Evolutionary conservation across 192 early-diverging fungal genomes (phyloP).

Genomic region (Geosiphon pyriformis): DNA sequence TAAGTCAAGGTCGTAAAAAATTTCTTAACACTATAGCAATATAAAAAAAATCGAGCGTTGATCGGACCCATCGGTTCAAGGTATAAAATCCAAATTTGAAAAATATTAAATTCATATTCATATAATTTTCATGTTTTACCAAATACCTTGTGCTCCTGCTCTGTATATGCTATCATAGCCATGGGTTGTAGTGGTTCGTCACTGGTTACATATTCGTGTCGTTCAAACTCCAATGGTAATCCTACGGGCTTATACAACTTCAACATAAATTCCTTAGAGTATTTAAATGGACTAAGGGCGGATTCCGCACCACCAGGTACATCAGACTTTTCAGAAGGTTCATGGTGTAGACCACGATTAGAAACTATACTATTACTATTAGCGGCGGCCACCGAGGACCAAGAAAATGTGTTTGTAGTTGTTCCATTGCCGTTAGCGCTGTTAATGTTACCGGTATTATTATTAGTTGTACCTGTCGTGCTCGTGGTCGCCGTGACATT

Average conservation of each 20-base stretch:
- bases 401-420: conserved; percentile 25
- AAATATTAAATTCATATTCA: too few species aligned
- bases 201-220: conserved; percentile 60
- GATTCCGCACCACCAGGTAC: conserved; percentile 23
- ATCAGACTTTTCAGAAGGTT: conserved; percentile 19
- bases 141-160: conserved; percentile 61
- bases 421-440: conserved; percentile 1
- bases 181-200: conserved; percentile 56
- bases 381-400: conserved; percentile 25
- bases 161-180: conserved; percentile 47
- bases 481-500: neutral
- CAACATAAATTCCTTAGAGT: conserved; percentile 71
- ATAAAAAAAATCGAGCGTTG: too few species aligned
- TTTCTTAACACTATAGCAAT: too few species aligned
- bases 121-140: too few species aligned
- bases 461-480: conserved; percentile 1
- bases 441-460: conserved; percentile 3
- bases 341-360: conserved; percentile 21
- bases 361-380: conserved; percentile 17
- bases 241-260: conserved; percentile 59
- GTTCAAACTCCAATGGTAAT: conserved; percentile 56
- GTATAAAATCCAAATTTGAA: too few species aligned
- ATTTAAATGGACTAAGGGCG: conserved; percentile 52
- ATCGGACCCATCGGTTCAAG: too few species aligned
- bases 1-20: neutral